phyloP scores from a whole-genome alignment of 306 rosid genomes.

The Lathyrus oleraceus region DNA sequence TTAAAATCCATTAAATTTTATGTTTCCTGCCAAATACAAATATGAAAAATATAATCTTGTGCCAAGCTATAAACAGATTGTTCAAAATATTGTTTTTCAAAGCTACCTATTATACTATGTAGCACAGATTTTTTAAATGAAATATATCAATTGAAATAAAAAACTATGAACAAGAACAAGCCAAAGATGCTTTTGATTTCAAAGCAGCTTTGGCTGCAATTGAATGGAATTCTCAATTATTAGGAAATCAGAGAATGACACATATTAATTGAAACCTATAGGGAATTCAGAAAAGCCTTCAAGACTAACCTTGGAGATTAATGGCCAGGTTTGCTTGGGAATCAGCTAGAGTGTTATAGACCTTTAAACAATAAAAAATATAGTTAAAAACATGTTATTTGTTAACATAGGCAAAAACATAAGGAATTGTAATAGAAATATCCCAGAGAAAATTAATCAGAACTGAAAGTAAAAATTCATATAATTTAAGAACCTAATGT shows the following conservation, averaged over 20 bases:
- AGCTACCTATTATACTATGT: too few species aligned
- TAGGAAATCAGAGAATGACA: background rate
- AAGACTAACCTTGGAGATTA: slow-evolving; percentile 56
- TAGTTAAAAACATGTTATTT: background rate
- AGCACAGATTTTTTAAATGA: too few species aligned
- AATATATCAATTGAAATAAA: too few species aligned
- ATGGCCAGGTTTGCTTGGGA: slow-evolving; percentile 67
- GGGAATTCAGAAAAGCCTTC: slow-evolving; percentile 20
- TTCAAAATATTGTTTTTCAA: background rate
- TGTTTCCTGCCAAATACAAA: background rate
- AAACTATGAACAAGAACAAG: background rate
- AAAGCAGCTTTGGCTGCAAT: slow-evolving; percentile 1
- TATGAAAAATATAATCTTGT: background rate
- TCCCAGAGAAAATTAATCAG: background rate
- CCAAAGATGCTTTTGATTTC: background rate
- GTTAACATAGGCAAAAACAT: background rate
- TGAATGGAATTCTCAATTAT: background rate
- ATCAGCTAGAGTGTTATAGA: slow-evolving; percentile 68
- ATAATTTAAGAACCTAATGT: background rate
- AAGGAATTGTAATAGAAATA: background rate
- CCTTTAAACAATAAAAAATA: slow-evolving; percentile 50
- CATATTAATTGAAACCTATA: background rate
- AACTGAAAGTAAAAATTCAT: background rate
- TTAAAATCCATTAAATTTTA: background rate
- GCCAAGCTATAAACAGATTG: background rate